Base-by-base conservation (phyloP, 495 filamentous ascomycete genomes). In the Podospora pseudocomata region DNA sequence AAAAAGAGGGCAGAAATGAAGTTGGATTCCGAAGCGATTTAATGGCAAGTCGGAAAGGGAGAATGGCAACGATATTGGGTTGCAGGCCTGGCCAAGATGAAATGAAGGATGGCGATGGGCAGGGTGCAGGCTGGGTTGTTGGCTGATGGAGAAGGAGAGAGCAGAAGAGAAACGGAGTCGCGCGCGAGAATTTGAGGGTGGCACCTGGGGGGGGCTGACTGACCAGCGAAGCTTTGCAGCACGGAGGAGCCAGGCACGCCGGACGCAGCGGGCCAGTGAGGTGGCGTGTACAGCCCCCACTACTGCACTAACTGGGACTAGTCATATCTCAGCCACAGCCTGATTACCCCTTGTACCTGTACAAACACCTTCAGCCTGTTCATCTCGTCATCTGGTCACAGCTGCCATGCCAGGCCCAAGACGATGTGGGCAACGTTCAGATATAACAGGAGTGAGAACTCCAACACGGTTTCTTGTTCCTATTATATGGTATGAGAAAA, bases 41-140 rank as follows among this genome's bases (percentile, higher is more conserved):
- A 44, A 60, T 63, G 19, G 15, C 16, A 49, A 4, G 34, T 26
- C 58, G 66, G 70, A 63, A 72, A 57, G 59, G 28, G 65, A 72
- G 70, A 67, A 72, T 26, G 80, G 73, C 78, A 74, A 67, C 70
- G 77, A 76, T 82, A 81, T 75, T 80, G 80, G 78, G 79, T 76
- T 82, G 80, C 79, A 76, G 70, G 70, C 78, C 74, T 71, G 68
- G 39, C 39, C 39, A 71, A 65, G 53, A 30, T 58, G 67, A 66
- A 74, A 64, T 67, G 72, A 73, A 69, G 65, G 69, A 60, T 71
- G 70, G 63, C 69, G 70, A 66, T 71, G 65, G 58, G 60, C 49
- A 67, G 44, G 70, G 49, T 63, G 57, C 49, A 66, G 34, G 66
- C 15, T 70, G 70, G 67, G 67, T 70, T 66, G 66, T 54, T 64